Evolutionary conservation across 73 alveolate species (phyloP).

Genomic region (Symbiodinium pilosum): DNA sequence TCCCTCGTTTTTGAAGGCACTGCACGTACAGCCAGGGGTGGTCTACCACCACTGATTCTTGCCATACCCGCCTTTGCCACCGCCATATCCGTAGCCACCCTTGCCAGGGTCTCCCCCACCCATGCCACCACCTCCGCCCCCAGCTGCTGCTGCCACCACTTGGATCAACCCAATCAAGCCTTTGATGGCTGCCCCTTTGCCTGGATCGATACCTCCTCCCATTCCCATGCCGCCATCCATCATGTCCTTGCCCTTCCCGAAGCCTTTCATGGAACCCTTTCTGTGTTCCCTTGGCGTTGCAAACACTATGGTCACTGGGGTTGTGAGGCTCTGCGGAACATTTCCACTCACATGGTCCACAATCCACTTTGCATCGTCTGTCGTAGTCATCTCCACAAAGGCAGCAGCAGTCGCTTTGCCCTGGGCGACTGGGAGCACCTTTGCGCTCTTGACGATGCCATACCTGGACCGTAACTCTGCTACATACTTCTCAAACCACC

Average conservation of each 20-base stretch:
- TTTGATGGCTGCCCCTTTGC: neutral
- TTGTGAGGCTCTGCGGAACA: conserved; percentile 60
- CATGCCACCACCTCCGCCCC: conserved; percentile 41
- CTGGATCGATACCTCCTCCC: conserved; percentile 5
- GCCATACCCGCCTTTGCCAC: no score
- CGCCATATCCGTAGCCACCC: neutral
- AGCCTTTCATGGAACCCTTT: conserved; percentile 6
- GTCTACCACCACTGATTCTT: no score
- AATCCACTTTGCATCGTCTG: conserved; percentile 87
- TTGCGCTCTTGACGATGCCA: conserved; percentile 51
- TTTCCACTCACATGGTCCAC: conserved; percentile 84
- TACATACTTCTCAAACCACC: no score
- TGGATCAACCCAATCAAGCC: conserved; percentile 15
- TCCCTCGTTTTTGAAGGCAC: no score
- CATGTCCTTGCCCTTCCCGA: conserved; percentile 24
- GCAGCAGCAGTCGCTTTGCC: conserved; percentile 73
- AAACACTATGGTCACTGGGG: conserved; percentile 50
- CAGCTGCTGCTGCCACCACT: conserved; percentile 45
- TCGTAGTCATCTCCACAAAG: conserved; percentile 47
- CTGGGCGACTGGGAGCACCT: conserved; percentile 48
- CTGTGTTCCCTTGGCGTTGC: conserved; percentile 71
- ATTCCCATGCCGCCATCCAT: neutral
- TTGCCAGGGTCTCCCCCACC: neutral
- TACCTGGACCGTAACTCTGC: conserved; percentile 45
- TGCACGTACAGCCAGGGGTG: no score